phyloP scores from a whole-genome alignment of 371 early-diverging fungal genomes.

The Choanephora cucurbitarum region DNA sequence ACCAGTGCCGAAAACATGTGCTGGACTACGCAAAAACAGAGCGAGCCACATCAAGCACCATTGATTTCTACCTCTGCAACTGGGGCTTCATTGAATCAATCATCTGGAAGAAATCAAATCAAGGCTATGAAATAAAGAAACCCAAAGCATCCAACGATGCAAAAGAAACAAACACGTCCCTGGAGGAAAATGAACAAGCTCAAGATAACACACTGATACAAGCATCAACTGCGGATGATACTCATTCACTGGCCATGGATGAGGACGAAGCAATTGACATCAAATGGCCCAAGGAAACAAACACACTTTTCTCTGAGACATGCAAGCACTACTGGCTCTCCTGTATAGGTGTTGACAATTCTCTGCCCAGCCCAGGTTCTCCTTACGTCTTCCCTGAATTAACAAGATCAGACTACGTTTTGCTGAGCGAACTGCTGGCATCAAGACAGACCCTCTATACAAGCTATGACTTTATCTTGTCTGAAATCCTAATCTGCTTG shows the following conservation, averaged over 20 bases:
- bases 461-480: conserved; percentile 69
- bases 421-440: conserved; percentile 51
- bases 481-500: conserved; percentile 63
- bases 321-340: conserved; percentile 31
- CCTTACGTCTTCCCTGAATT: conserved; percentile 31
- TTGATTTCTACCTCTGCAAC: conserved; percentile 30
- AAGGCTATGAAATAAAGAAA: conserved; percentile 20
- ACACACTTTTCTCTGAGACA: conserved; percentile 10
- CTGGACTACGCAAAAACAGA: conserved; percentile 18
- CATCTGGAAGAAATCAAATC: conserved; percentile 25
- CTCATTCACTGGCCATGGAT: neutral
- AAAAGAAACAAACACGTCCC: neutral
- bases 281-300: conserved; percentile 24
- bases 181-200: neutral
- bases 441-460: conserved; percentile 64
- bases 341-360: conserved; percentile 11
- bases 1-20: conserved; percentile 33
- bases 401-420: conserved; percentile 26
- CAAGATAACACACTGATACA: neutral
- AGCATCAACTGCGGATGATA: neutral
- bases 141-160: neutral
- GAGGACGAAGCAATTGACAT: conserved; percentile 5
- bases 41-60: conserved; percentile 1
- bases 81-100: conserved; percentile 30
- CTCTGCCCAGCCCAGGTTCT: conserved; percentile 5